Conservation (phyloP, 2,329 filamentous ascomycete genomes). For the Aspergillus sp. region DNA sequence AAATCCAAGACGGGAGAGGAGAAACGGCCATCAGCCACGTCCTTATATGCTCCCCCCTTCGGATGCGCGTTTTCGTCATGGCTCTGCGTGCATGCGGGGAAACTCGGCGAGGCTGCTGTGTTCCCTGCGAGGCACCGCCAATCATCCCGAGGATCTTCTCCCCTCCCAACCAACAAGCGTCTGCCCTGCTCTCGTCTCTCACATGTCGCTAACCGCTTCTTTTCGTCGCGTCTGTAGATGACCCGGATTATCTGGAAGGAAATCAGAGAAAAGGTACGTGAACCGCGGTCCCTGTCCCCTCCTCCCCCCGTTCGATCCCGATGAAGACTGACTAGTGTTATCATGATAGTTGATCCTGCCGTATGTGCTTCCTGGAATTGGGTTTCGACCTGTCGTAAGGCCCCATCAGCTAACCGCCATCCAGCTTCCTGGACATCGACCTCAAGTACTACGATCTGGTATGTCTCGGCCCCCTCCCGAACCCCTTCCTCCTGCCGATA, state of each 20-base stretch:
- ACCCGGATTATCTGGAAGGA: conserved; percentile 98
- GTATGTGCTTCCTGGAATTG: conserved; percentile 33
- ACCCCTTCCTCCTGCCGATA: neutral
- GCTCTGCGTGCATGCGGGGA: conserved; percentile 28
- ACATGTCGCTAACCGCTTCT: conserved; percentile 17
- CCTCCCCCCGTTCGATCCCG: conserved; percentile 9
- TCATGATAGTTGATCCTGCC: conserved; percentile 74
- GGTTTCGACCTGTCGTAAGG: conserved; percentile 3
- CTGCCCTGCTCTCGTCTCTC: conserved; percentile 2
- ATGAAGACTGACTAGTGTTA: conserved; percentile 6
- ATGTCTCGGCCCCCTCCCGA: conserved; percentile 21
- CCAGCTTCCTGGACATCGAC: conserved; percentile 84
- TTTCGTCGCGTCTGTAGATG: conserved; percentile 63
- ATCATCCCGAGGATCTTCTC: conserved; percentile 19
- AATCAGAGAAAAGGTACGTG: conserved; percentile 85
- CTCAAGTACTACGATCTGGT: conserved; percentile 94
- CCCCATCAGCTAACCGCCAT: conserved; percentile 18
- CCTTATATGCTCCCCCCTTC: conserved; percentile 15
- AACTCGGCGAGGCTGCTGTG: conserved; percentile 26
- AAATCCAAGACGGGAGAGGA: neutral
- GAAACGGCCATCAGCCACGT: neutral
- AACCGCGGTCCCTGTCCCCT: conserved; percentile 8
- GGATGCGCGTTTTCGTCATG: conserved; percentile 25
- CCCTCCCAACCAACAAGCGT: conserved; percentile 8
- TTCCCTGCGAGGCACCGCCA: conserved; percentile 21